Base-by-base conservation (phyloP, 1,284 basidiomycete species). In the Exobasidium rhododendri region DNA sequence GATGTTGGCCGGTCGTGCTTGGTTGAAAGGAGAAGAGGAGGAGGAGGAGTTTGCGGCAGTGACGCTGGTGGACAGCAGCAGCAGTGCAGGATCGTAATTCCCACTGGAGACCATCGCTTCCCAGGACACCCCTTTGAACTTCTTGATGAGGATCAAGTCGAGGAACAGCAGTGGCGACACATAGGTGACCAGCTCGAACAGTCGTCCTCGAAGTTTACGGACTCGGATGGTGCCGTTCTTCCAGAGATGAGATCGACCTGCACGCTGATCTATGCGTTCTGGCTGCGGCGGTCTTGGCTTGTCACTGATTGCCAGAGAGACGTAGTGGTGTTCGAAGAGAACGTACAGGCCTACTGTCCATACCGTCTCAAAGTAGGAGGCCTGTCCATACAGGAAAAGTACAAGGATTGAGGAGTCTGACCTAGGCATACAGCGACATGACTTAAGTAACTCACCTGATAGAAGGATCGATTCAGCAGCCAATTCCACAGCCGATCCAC, bases 111-210 rank as follows among this genome's bases (percentile, higher is more conserved):
- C 47, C 24, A 50, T 50, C 14, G 22, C 47, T 50, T 50, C 24
- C 47, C 47, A 50, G 14, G 47, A 24, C 14, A 50, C 47, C 20
- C 47, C 47, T 50, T 50, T 50, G 47, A 50, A 50, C 20, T 50
- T 50, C 20, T 50, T 50, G 47, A 50, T 50, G 7, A 50, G 20
- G 47, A 50, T 50, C 24, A 50, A 31, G 20, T 50, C 47, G 7
- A 50, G 20, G 29, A 50, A 31, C 14, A 50, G 20, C 10, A 50
- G 47, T 7, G 47, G 47, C 20, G 47, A 24, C 10, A 50, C 20
- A 20, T 50, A 50, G 47, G 29, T 31, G 47, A 50, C 20, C 22
- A 50, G 20, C 20, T 50, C 47, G 20, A 14, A 10, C 7, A 50
- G 47, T 31, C 47, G 22, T 7, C 47, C 47, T 31, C 20, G 22